These are phyloP conservation scores for Trichopus zeylanicus DNA, from an alignment of 116 monocot species.

Conservation along the genomic window DNA sequence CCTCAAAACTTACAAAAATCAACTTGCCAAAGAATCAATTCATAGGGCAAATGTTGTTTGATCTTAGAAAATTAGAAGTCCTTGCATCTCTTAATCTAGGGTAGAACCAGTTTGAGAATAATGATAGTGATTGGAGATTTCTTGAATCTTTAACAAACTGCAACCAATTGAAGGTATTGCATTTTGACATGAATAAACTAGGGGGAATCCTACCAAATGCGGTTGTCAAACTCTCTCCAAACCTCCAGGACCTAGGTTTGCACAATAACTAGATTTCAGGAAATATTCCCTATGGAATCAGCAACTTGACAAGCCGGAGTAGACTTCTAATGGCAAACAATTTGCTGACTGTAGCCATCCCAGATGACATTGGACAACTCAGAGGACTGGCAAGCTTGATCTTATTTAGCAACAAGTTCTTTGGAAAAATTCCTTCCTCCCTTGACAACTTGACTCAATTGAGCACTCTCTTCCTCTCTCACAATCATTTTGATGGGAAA, in stretches of 20 bases:
- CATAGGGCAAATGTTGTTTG: not conserved
- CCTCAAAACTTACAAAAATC: too few species aligned
- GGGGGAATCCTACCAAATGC: slow-evolving; percentile 26
- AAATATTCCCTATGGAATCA: slow-evolving; percentile 30
- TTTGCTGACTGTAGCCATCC: not conserved
- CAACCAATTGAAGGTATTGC: not conserved
- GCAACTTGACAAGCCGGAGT: slow-evolving; percentile 16
- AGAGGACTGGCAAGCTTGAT: slow-evolving; percentile 1
- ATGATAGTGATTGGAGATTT: not conserved
- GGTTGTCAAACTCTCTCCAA: slow-evolving; percentile 23
- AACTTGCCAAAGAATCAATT: too few species aligned
- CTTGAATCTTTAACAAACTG: not conserved
- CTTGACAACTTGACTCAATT: slow-evolving; percentile 18
- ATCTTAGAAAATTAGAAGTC: not conserved
- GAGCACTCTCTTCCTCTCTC: not conserved
- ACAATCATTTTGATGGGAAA: not conserved
- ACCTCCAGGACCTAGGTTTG: slow-evolving; percentile 1
- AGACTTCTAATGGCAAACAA: not conserved
- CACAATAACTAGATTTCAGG: slow-evolving; percentile 14
- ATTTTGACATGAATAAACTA: slow-evolving; percentile 12
- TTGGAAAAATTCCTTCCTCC: slow-evolving; percentile 21
- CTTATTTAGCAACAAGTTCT: slow-evolving; percentile 2
- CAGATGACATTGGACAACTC: slow-evolving; percentile 4
- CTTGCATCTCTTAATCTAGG: not conserved
- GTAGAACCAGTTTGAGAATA: not conserved